Evolutionary conservation across 352 stramenopile species (phyloP).

Genomic region (Pythium oligandrum): DNA sequence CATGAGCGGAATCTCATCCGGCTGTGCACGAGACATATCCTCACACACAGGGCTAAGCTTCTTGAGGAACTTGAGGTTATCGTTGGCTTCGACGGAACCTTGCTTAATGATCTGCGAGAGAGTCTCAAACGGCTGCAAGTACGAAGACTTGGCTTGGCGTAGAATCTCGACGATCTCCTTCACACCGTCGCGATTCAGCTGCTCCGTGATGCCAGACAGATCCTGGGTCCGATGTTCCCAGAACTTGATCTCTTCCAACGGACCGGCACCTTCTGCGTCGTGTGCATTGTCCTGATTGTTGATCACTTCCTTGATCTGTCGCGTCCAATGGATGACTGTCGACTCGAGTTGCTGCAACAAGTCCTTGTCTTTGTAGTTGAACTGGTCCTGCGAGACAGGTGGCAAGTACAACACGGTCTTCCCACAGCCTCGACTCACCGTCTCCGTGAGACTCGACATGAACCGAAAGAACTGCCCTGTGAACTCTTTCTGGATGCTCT

Average conservation of each 20-base stretch:
- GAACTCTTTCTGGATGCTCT: constrained; percentile 94
- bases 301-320: constrained; percentile 96
- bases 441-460: constrained; percentile 94
- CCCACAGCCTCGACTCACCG: constrained; percentile 83
- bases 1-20: constrained; percentile 87
- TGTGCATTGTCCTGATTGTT: constrained; percentile 94
- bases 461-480: constrained; percentile 93
- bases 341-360: constrained; percentile 94
- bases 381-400: constrained; percentile 71
- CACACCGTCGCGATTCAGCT: constrained; percentile 89
- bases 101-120: constrained; percentile 92
- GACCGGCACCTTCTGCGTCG: constrained; percentile 86
- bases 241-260: constrained; percentile 95
- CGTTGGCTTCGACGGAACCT: constrained; percentile 88
- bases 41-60: constrained; percentile 89
- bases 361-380: constrained; percentile 92
- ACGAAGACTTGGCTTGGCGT: constrained; percentile 88
- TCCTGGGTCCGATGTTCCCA: constrained; percentile 92
- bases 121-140: constrained; percentile 90
- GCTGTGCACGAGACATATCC: constrained; percentile 79
- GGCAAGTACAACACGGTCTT: constrained; percentile 94
- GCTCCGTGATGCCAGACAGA: constrained; percentile 91
- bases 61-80: constrained; percentile 94
- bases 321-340: constrained; percentile 95
- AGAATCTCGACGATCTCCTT: constrained; percentile 88